Conservation (phyloP, 257 asterid genomes). For the Handroanthus guayacan region DNA sequence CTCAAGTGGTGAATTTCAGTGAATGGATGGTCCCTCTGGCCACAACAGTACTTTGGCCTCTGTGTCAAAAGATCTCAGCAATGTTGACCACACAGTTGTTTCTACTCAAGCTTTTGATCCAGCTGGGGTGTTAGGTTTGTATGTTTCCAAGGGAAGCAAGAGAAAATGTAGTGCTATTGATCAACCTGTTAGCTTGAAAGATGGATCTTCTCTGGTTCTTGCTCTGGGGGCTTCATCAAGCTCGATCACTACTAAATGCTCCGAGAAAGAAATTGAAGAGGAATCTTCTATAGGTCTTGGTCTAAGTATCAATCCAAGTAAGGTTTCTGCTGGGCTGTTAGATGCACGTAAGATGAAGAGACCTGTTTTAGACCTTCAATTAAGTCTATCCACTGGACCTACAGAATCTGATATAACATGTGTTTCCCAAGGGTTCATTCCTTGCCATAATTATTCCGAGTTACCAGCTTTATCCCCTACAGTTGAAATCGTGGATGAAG, state of each 20-base stretch:
- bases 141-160: constrained; percentile 45
- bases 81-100: constrained; percentile 23
- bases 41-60: constrained; percentile 39
- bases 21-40: constrained; percentile 63
- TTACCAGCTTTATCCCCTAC: constrained; percentile 34
- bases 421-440: constrained; percentile 43
- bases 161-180: constrained; percentile 43
- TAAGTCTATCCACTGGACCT: constrained; percentile 61
- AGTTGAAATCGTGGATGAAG: constrained; percentile 58
- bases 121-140: constrained; percentile 35
- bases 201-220: constrained; percentile 55
- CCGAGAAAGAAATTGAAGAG: constrained; percentile 53
- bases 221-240: constrained; percentile 55
- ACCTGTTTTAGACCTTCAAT: constrained; percentile 59
- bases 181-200: constrained; percentile 34
- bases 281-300: constrained; percentile 55
- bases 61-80: constrained; percentile 38
- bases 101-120: constrained; percentile 40
- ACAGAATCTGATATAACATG: constrained; percentile 58
- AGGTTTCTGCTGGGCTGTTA: constrained; percentile 30
- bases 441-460: constrained; percentile 35
- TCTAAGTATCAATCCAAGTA: constrained; percentile 43
- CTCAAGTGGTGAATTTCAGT: constrained; percentile 35
- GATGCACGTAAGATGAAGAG: constrained; percentile 33
- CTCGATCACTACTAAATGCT: constrained; percentile 47